Evolutionary conservation across 2,329 filamentous ascomycete species (phyloP).

Genomic region (Trichoderma aggressivum): DNA sequence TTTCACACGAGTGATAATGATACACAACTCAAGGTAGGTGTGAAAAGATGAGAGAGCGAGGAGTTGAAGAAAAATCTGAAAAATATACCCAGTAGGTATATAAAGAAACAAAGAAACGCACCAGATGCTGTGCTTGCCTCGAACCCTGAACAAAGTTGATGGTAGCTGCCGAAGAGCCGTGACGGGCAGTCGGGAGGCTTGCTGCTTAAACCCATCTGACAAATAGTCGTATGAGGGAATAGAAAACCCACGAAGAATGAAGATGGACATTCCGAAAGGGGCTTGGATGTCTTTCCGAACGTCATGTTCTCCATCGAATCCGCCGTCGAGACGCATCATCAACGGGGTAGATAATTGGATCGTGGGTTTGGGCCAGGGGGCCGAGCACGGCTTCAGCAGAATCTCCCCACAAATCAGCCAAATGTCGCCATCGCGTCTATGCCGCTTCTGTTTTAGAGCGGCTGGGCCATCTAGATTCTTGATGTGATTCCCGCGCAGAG

Average conservation of each 20-base stretch:
- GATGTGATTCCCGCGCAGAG: background rate
- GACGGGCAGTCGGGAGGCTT: slow-evolving; percentile 1
- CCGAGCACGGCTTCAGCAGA: background rate
- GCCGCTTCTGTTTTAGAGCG: slow-evolving; percentile 9
- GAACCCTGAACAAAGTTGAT: background rate
- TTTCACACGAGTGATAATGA: background rate
- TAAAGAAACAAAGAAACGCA: background rate
- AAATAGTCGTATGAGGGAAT: slow-evolving; percentile 6
- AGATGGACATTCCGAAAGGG: background rate
- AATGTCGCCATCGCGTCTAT: slow-evolving; percentile 18
- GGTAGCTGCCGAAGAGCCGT: slow-evolving; percentile 6
- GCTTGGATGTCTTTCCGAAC: background rate
- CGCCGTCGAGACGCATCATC: background rate
- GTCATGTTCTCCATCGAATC: slow-evolving; percentile 12
- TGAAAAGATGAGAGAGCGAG: background rate
- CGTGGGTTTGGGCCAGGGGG: background rate
- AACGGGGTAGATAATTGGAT: slow-evolving; percentile 2
- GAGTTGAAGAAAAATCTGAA: background rate
- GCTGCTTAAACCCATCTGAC: background rate
- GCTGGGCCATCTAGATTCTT: background rate
- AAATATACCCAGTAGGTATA: no score
- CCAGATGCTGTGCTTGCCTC: background rate
- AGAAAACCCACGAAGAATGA: background rate
- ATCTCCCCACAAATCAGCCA: slow-evolving; percentile 10
- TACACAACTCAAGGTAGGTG: background rate